phyloP scores from a whole-genome alignment of 2,329 filamentous ascomycete genomes.

The Pseudonectria buxi region DNA sequence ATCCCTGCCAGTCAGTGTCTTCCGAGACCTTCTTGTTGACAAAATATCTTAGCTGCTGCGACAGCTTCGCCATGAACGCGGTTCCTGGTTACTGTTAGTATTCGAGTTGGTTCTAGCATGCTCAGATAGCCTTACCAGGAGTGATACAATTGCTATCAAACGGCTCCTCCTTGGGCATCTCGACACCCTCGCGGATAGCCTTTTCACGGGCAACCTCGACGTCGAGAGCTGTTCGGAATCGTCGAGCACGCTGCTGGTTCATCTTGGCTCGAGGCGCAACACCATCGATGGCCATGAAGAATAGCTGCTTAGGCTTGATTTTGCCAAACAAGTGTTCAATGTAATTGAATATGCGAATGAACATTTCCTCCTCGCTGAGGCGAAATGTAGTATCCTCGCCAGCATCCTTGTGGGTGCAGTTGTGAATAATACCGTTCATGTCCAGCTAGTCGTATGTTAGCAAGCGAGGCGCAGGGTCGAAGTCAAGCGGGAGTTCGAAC shows the following conservation, averaged over 20 bases:
- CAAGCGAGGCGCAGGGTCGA: slow-evolving; percentile 5
- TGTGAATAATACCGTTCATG: slow-evolving; percentile 99
- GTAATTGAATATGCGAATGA: slow-evolving; percentile 99
- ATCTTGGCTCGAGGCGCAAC: slow-evolving; percentile 98
- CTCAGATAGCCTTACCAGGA: slow-evolving; percentile 49
- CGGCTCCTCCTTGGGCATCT: slow-evolving; percentile 89
- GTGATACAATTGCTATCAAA: slow-evolving; percentile 99
- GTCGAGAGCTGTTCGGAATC: slow-evolving; percentile 91
- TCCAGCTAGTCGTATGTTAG: slow-evolving; percentile 52
- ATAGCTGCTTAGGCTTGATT: slow-evolving; percentile 96
- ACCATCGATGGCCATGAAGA: slow-evolving; percentile 99
- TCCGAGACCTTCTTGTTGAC: slow-evolving; percentile 98
- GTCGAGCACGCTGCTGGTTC: slow-evolving; percentile 95
- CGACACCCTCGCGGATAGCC: slow-evolving; percentile 79
- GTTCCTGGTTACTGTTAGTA: slow-evolving; percentile 45
- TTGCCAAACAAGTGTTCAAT: slow-evolving; percentile 98
- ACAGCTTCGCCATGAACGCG: slow-evolving; percentile 95
- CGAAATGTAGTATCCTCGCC: slow-evolving; percentile 81
- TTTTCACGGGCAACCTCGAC: slow-evolving; percentile 85
- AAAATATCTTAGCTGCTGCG: slow-evolving; percentile 92
- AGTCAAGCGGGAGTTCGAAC: slow-evolving; percentile 35
- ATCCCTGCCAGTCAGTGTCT: slow-evolving; percentile 94
- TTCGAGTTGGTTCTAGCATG: neutral
- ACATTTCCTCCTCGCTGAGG: slow-evolving; percentile 97
- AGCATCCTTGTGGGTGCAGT: slow-evolving; percentile 96